phyloP scores from a whole-genome alignment of 2,329 filamentous ascomycete genomes.

The Fusarium armeniacum region DNA sequence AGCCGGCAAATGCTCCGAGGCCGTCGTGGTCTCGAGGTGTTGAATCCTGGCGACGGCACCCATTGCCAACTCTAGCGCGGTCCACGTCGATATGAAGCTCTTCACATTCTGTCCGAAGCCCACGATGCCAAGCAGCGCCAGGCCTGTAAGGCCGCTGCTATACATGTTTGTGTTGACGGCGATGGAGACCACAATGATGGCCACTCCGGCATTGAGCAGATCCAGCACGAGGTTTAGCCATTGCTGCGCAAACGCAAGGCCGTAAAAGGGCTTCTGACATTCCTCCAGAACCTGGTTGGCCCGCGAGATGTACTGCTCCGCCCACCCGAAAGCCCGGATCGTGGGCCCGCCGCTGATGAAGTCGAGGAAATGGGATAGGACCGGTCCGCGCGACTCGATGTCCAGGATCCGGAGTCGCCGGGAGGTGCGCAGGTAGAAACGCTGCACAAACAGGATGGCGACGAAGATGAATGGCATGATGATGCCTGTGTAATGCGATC shows the following conservation, averaged over 20 bases:
- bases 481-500: conserved; percentile 34
- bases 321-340: conserved; percentile 65
- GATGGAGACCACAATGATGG: conserved; percentile 33
- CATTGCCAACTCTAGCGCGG: conserved; percentile 46
- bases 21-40: conserved; percentile 27
- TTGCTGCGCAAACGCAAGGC: conserved; percentile 51
- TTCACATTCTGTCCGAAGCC: conserved; percentile 51
- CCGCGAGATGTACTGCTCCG: conserved; percentile 52
- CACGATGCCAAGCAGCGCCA: conserved; percentile 47
- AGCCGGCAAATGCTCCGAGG: conserved; percentile 23
- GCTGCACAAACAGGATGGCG: conserved; percentile 32
- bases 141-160: conserved; percentile 37
- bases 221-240: conserved; percentile 45
- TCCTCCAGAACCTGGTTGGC: conserved; percentile 55
- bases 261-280: conserved; percentile 63
- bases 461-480: conserved; percentile 30
- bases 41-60: conserved; percentile 45
- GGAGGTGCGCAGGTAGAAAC: conserved; percentile 62
- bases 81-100: conserved; percentile 52
- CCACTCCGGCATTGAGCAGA: conserved; percentile 34
- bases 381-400: conserved; percentile 62
- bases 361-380: conserved; percentile 65
- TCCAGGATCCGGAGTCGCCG: conserved; percentile 66
- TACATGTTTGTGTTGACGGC: conserved; percentile 21
- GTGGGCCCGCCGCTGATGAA: conserved; percentile 61